These are phyloP conservation scores for Spergularia bocconei DNA, from an alignment of 148 eudicot genomes.

Conservation along the genomic window DNA sequence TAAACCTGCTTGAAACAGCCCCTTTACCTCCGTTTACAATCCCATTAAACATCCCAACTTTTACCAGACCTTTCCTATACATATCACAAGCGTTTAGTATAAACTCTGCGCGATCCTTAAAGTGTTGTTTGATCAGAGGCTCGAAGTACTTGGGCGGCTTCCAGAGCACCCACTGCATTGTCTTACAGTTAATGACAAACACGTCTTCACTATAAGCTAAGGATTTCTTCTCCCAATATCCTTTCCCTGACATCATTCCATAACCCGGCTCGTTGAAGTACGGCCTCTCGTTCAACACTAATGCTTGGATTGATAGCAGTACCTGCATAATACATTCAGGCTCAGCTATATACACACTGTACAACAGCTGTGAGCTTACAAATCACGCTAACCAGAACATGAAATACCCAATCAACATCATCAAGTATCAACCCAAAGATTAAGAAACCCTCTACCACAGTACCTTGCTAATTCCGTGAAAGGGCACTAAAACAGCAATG, in stretches of 20 bases:
- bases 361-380: too few species aligned
- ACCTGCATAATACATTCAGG: slow-evolving; percentile 32
- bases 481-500: too few species aligned
- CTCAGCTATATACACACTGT: neutral
- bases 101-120: slow-evolving; percentile 25
- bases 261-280: slow-evolving; percentile 67
- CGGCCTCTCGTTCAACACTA: slow-evolving; percentile 69
- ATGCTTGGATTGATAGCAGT: slow-evolving; percentile 75
- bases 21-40: neutral
- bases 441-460: too few species aligned
- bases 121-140: slow-evolving; percentile 40
- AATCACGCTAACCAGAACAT: too few species aligned
- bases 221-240: slow-evolving; percentile 29
- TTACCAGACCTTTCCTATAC: slow-evolving; percentile 30
- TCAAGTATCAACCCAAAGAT: too few species aligned
- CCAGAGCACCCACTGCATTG: slow-evolving; percentile 40
- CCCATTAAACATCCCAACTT: slow-evolving; percentile 32
- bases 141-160: slow-evolving; percentile 51
- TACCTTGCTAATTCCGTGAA: too few species aligned
- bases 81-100: slow-evolving; percentile 42
- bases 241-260: slow-evolving; percentile 20
- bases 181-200: slow-evolving; percentile 49
- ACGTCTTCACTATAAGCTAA: slow-evolving; percentile 44
- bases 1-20: slow-evolving; percentile 27
- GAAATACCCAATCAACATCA: too few species aligned